Conservation (phyloP, 371 early-diverging fungal genomes). For the Saksenaea vasiformis region DNA sequence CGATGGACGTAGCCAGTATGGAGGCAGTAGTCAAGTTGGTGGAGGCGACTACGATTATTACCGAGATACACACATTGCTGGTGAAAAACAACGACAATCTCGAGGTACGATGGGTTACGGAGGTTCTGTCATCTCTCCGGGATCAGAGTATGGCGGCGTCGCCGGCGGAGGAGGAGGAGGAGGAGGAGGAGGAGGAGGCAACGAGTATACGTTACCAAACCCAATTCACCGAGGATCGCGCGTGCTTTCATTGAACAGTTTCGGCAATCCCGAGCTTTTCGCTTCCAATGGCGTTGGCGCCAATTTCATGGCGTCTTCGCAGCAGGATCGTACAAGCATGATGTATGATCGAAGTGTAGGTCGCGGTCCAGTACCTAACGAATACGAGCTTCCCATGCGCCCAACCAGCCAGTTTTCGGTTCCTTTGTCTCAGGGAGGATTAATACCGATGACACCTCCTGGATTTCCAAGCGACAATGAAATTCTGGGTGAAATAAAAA, state of each 20-base stretch:
- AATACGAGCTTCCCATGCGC: constrained; percentile 12
- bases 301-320: background rate
- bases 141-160: constrained; percentile 19
- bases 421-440: constrained; percentile 12
- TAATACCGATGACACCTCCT: constrained; percentile 25
- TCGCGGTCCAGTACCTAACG: constrained; percentile 5
- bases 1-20: constrained; percentile 25
- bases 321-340: background rate
- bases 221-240: constrained; percentile 26
- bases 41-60: constrained; percentile 40
- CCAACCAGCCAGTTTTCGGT: constrained; percentile 22
- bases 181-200: background rate
- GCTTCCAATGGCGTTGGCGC: background rate
- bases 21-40: constrained; percentile 14
- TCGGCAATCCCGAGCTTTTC: constrained; percentile 23
- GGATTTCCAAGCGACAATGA: constrained; percentile 79
- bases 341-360: constrained; percentile 13
- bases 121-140: constrained; percentile 17
- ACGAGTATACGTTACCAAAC: constrained; percentile 29
- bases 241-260: constrained; percentile 46
- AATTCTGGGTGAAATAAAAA: constrained; percentile 73
- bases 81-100: constrained; percentile 17
- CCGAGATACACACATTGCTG: constrained; percentile 23
- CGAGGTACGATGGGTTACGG: constrained; percentile 13
- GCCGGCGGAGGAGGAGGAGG: background rate